Percentiles rank a stretch among this genome's conserved stretches.
These are phyloP conservation scores for Blastobotrys peoriensis DNA, from an alignment of 805 yeast genomes.

Conservation along the genomic window DNA sequence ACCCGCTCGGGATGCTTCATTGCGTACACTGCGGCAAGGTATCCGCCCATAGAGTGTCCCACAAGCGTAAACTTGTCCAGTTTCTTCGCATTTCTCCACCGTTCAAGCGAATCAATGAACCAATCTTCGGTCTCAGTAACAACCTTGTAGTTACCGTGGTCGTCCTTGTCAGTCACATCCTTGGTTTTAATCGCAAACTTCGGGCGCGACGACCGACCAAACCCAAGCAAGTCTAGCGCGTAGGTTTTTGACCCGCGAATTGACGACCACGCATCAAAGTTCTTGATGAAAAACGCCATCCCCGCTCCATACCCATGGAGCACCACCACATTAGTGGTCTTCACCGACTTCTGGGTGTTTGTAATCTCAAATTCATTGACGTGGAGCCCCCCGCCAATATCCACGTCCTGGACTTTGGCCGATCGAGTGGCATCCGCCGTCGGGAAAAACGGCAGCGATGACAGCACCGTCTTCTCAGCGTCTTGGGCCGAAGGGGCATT, in stretches of 20 bases:
- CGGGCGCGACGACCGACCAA: conserved; percentile 78
- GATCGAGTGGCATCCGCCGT: conserved; percentile 21
- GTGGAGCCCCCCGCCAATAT: conserved; percentile 42
- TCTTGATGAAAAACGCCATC: conserved; percentile 71
- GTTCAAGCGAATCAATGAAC: conserved; percentile 58
- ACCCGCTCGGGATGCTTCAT: conserved; percentile 55
- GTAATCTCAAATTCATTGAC: conserved; percentile 71
- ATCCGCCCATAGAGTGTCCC: conserved; percentile 95
- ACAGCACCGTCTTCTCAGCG: conserved; percentile 46
- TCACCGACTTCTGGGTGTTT: conserved; percentile 21
- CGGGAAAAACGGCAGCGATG: conserved; percentile 47
- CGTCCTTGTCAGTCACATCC: conserved; percentile 26
- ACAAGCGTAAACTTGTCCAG: conserved; percentile 50
- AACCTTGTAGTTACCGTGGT: conserved; percentile 16
- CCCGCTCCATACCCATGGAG: conserved; percentile 95
- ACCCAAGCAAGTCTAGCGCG: conserved; percentile 84
- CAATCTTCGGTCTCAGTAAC: conserved; percentile 50
- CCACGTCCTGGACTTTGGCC: conserved; percentile 39
- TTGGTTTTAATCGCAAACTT: conserved; percentile 37
- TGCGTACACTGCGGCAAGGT: conserved; percentile 64
- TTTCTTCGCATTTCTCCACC: conserved; percentile 53
- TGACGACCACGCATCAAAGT: conserved; percentile 45
- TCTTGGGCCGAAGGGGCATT: conserved; percentile 28
- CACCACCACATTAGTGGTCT: conserved; percentile 53
- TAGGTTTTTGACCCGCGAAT: conserved; percentile 61